Conservation (phyloP, 2,329 filamentous ascomycete genomes). For the Aspergillus chevalieri region DNA sequence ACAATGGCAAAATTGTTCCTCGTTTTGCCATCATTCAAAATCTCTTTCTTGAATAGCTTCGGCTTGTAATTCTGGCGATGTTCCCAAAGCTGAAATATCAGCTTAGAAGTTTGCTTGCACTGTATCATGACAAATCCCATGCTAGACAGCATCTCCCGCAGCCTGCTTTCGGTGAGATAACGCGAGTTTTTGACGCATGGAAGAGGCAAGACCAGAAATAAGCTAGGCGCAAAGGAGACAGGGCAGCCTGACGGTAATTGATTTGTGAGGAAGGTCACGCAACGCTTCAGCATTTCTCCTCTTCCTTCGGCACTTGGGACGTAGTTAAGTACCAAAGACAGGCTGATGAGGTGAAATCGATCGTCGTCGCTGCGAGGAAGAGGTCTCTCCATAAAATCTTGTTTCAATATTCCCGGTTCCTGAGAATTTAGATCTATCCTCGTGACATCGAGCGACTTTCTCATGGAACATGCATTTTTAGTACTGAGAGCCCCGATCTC, state of each 20-base stretch:
- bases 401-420: constrained; percentile 66
- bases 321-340: constrained; percentile 91
- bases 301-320: constrained; percentile 69
- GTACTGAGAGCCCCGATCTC: constrained; percentile 86
- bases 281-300: constrained; percentile 79
- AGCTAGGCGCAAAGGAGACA: constrained; percentile 39
- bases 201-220: constrained; percentile 86
- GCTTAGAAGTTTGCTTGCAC: constrained; percentile 70
- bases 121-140: constrained; percentile 64
- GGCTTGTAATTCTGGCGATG: constrained; percentile 31
- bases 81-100: constrained; percentile 86
- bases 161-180: constrained; percentile 68
- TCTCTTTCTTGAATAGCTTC: constrained; percentile 60
- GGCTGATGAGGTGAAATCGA: constrained; percentile 79
- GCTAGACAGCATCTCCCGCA: constrained; percentile 67
- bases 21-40: constrained; percentile 65
- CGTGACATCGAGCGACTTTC: constrained; percentile 63
- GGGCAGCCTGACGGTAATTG: constrained; percentile 11
- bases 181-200: constrained; percentile 86
- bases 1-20: constrained; percentile 91
- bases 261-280: constrained; percentile 60
- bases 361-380: constrained; percentile 57
- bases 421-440: constrained; percentile 91
- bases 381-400: constrained; percentile 90
- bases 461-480: constrained; percentile 74